Evolutionary conservation across 306 rosid genomes (phyloP).

Genomic region (Styphnolobium japonicum): DNA sequence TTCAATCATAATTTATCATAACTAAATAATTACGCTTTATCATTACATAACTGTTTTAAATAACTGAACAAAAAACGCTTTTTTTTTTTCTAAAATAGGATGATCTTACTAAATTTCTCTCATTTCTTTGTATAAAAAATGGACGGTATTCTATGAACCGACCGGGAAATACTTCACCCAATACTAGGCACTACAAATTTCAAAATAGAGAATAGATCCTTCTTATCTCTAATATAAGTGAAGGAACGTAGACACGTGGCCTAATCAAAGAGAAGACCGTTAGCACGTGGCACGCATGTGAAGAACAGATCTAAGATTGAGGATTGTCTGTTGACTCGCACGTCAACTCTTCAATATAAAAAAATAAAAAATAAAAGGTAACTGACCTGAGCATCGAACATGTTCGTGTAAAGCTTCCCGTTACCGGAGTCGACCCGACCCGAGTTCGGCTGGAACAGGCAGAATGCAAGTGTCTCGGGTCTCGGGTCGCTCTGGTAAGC

Average conservation of each 20-base stretch:
- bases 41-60: not conserved
- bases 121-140: too few species aligned
- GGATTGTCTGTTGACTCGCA: not conserved
- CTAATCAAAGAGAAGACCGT: too few species aligned
- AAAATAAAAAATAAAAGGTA: not conserved
- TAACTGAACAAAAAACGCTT: too few species aligned
- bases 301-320: not conserved
- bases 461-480: slow-evolving; percentile 80
- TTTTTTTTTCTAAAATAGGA: too few species aligned
- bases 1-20: not conserved
- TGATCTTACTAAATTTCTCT: too few species aligned
- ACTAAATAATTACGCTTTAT: not conserved
- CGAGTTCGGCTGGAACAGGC: slow-evolving; percentile 77
- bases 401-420: slow-evolving; percentile 76
- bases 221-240: not conserved
- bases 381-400: slow-evolving; percentile 94
- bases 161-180: too few species aligned
- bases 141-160: too few species aligned
- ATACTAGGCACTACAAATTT: too few species aligned
- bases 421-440: slow-evolving; percentile 80
- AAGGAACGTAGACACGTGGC: too few species aligned
- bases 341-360: not conserved
- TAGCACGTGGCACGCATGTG: not conserved
- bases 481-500: slow-evolving; percentile 81
- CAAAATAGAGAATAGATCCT: not conserved